Evolutionary conservation across 2,329 filamentous ascomycete species (phyloP).

Genomic region (Penicillium hordei): DNA sequence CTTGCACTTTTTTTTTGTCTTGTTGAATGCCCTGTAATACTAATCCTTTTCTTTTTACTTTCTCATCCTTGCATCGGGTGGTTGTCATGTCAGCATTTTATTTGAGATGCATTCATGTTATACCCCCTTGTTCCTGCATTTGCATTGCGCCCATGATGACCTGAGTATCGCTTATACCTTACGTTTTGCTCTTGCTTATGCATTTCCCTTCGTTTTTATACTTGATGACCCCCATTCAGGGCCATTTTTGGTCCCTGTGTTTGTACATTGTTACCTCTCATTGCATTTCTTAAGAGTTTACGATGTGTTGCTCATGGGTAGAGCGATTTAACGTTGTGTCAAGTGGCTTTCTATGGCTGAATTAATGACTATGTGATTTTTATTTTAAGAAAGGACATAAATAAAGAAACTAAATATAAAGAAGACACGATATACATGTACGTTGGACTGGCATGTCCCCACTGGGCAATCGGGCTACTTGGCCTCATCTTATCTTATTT

Average conservation of each 20-base stretch:
- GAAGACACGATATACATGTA: not conserved
- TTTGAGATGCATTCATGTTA: constrained; percentile 27
- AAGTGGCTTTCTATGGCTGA: constrained; percentile 3
- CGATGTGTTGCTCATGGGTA: constrained; percentile 17
- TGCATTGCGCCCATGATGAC: constrained; percentile 27
- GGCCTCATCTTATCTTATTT: constrained; percentile 31
- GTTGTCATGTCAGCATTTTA: constrained; percentile 29
- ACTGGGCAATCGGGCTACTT: constrained; percentile 26
- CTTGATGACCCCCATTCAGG: constrained; percentile 20
- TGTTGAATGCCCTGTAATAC: constrained; percentile 22
- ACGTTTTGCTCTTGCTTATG: constrained; percentile 21
- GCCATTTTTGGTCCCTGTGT: constrained; percentile 4
- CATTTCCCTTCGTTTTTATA: constrained; percentile 20
- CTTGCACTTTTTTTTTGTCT: constrained; percentile 14
- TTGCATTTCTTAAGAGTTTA: constrained; percentile 26
- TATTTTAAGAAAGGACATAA: not conserved
- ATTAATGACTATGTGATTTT: constrained; percentile 11
- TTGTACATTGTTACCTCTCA: constrained; percentile 26
- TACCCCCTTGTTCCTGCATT: constrained; percentile 29
- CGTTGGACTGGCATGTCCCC: not conserved
- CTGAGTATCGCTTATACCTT: constrained; percentile 17
- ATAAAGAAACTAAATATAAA: not conserved
- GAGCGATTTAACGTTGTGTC: constrained; percentile 18
- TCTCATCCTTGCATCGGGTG: constrained; percentile 26
- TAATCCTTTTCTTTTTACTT: constrained; percentile 19